These are phyloP conservation scores for Bisporella sp. DNA, from an alignment of 2,329 filamentous ascomycete genomes.

Conservation along the genomic window DNA sequence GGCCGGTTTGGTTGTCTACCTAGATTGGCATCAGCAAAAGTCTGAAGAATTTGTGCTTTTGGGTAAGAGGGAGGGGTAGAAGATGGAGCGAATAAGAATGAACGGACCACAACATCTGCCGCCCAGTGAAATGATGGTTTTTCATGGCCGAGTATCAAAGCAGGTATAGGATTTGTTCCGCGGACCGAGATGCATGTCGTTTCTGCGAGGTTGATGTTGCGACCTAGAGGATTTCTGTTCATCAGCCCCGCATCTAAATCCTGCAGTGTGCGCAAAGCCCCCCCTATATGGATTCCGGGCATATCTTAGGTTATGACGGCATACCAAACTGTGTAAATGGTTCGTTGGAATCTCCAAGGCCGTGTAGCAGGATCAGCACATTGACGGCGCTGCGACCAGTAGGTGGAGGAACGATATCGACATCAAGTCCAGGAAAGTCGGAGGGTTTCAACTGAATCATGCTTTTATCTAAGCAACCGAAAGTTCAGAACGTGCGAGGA, in stretches of 20 bases:
- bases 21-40: too few species aligned
- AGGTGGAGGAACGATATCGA: conserved; percentile 21
- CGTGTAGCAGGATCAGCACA: conserved; percentile 60
- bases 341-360: conserved; percentile 55
- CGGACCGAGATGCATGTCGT: conserved; percentile 56
- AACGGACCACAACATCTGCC: conserved; percentile 41
- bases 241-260: too few species aligned
- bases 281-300: too few species aligned
- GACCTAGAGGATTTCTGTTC: conserved; percentile 15
- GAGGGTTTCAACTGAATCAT: background rate
- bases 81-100: too few species aligned
- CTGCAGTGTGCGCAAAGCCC: too few species aligned
- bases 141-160: conserved; percentile 31
- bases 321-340: conserved; percentile 49
- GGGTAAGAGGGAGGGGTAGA: too few species aligned
- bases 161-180: conserved; percentile 52
- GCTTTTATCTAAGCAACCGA: too few species aligned
- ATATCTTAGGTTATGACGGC: background rate
- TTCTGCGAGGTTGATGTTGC: conserved; percentile 55
- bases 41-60: too few species aligned
- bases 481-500: too few species aligned
- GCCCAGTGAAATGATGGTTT: conserved; percentile 47
- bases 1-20: conserved; percentile 43
- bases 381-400: conserved; percentile 40
- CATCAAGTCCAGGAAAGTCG: conserved; percentile 19